Conservation (phyloP, 805 yeast genomes). For the Lipomyces spencermartinsiae region DNA sequence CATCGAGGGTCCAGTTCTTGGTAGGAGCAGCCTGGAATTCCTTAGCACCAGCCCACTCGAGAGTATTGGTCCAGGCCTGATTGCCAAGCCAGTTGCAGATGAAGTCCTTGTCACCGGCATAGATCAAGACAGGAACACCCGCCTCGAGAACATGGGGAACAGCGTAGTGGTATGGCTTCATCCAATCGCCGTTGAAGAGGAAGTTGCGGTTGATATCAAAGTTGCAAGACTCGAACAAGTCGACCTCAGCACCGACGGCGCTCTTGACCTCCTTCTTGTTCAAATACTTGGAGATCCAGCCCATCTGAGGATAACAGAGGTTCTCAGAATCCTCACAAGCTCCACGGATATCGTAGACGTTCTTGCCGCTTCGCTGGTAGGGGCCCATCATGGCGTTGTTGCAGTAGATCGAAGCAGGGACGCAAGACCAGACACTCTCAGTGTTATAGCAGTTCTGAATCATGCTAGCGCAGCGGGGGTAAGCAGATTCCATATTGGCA, state of each 20-base stretch:
- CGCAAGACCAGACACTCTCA: slow-evolving; percentile 80
- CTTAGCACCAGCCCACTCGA: slow-evolving; percentile 69
- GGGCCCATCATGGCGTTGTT: slow-evolving; percentile 82
- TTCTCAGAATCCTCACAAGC: slow-evolving; percentile 70
- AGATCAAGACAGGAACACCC: slow-evolving; percentile 80
- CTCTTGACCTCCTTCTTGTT: slow-evolving; percentile 76
- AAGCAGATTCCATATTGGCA: slow-evolving; percentile 65
- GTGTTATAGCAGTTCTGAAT: slow-evolving; percentile 79
- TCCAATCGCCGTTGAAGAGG: slow-evolving; percentile 86
- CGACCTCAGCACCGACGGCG: slow-evolving; percentile 91
- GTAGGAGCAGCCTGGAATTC: slow-evolving; percentile 55
- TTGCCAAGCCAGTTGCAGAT: slow-evolving; percentile 98
- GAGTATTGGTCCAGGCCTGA: slow-evolving; percentile 78
- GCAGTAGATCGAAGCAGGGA: slow-evolving; percentile 91
- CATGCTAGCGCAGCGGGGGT: slow-evolving; percentile 79
- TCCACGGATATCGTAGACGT: slow-evolving; percentile 88
- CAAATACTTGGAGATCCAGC: slow-evolving; percentile 77
- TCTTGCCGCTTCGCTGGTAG: slow-evolving; percentile 82
- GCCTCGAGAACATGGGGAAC: slow-evolving; percentile 74
- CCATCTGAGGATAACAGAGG: slow-evolving; percentile 81
- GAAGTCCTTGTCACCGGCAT: slow-evolving; percentile 96
- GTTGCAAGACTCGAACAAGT: slow-evolving; percentile 75
- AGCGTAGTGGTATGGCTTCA: slow-evolving; percentile 76
- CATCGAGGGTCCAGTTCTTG: slow-evolving; percentile 51
- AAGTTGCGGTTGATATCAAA: slow-evolving; percentile 80